Conservation (phyloP, 768 basidiomycete genomes). For the Paxillus ammoniavirescens region DNA sequence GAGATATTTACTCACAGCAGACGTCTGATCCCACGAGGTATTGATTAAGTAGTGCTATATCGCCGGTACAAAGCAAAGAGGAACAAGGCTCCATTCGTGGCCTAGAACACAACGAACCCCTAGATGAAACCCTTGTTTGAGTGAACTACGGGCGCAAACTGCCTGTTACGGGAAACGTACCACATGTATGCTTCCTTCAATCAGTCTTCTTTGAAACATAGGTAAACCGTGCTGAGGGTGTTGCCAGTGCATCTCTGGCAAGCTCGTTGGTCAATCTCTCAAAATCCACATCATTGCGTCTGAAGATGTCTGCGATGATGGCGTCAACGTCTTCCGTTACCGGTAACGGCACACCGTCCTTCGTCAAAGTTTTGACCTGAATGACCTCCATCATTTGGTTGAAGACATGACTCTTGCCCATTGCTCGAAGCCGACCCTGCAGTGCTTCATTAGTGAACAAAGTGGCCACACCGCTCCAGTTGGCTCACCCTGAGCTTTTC, state of each 20-base stretch:
- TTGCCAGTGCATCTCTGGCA: constrained; percentile 8
- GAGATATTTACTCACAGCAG: too few relatives aligned
- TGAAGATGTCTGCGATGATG: constrained; percentile 32
- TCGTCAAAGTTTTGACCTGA: constrained; percentile 29
- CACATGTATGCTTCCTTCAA: constrained; percentile 8
- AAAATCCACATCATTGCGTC: constrained; percentile 30
- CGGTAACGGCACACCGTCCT: constrained; percentile 19
- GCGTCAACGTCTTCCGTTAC: constrained; percentile 31
- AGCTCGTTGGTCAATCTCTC: constrained; percentile 27
- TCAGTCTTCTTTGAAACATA: constrained; percentile 28
- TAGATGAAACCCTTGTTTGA: too few relatives aligned
- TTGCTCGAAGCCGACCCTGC: constrained; percentile 27
- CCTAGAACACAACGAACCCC: neutral
- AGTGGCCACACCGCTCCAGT: neutral
- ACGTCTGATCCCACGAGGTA: too few relatives aligned
- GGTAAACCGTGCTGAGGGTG: constrained; percentile 21
- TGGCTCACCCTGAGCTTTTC: constrained; percentile 27
- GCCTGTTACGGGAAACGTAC: neutral
- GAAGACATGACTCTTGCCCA: constrained; percentile 31
- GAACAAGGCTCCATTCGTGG: neutral
- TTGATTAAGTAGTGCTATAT: too few relatives aligned
- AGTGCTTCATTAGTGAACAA: neutral
- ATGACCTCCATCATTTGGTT: constrained; percentile 33
- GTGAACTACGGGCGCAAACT: too few relatives aligned
- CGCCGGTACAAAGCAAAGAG: neutral